These are phyloP conservation scores for Dryas alaskensis DNA, from an alignment of 306 rosid species.

Conservation along the genomic window DNA sequence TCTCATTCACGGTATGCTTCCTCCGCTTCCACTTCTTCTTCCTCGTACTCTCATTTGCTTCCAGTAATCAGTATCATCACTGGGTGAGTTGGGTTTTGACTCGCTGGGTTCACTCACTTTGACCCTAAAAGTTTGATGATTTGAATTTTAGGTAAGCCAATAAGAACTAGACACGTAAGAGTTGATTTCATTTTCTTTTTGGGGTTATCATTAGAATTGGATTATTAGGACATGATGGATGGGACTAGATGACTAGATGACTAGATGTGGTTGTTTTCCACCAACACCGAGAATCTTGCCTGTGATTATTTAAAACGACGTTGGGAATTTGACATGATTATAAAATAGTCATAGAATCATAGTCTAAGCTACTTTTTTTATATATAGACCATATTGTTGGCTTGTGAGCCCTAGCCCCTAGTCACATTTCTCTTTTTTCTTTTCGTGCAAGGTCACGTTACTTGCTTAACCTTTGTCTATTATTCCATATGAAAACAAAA, in stretches of 20 bases:
- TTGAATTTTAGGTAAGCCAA: not conserved
- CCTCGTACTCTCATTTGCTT: not conserved
- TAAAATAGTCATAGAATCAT: slow-evolving; percentile 7
- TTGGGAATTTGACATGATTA: slow-evolving; percentile 30
- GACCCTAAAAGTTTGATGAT: not conserved
- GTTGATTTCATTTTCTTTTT: not conserved
- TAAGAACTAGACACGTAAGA: not conserved
- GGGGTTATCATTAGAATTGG: not conserved
- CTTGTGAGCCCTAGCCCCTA: not conserved
- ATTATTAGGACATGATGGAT: slow-evolving; percentile 19
- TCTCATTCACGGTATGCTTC: slow-evolving; percentile 63
- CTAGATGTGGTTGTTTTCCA: slow-evolving; percentile 14
- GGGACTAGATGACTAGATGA: slow-evolving; percentile 33
- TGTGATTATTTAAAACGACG: slow-evolving; percentile 12
- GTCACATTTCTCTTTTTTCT: not conserved
- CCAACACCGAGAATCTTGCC: slow-evolving; percentile 54
- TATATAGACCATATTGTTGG: not conserved
- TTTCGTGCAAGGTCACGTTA: not conserved
- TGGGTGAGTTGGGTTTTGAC: slow-evolving; percentile 11
- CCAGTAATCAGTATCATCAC: too few species aligned
- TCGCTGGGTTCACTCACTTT: slow-evolving; percentile 13
- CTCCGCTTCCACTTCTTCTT: too few species aligned
- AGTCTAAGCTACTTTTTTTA: slow-evolving; percentile 14
- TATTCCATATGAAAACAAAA: not conserved
- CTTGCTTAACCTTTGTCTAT: not conserved